Evolutionary conservation across 1,284 basidiomycete species (phyloP).

Genomic region (Papiliotrema fonsecae): DNA sequence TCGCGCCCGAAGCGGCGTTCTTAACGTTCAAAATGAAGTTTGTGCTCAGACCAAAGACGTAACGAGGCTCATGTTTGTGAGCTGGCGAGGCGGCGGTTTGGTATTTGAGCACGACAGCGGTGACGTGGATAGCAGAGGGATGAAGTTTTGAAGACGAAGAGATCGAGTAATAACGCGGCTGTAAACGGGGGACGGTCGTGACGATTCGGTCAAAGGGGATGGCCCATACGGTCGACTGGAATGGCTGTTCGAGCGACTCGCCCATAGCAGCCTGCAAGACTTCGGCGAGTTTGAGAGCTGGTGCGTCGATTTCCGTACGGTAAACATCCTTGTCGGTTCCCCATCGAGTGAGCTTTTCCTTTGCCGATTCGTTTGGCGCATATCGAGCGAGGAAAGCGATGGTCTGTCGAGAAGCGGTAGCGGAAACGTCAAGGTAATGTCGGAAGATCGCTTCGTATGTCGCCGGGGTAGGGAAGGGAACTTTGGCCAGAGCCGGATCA

Average conservation of each 20-base stretch:
- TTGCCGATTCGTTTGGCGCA: slow-evolving; percentile 75
- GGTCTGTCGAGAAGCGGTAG: slow-evolving; percentile 87
- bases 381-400: slow-evolving; percentile 81
- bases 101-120: slow-evolving; percentile 90
- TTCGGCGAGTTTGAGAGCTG: slow-evolving; percentile 85
- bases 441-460: slow-evolving; percentile 91
- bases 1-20: slow-evolving; percentile 58
- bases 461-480: slow-evolving; percentile 95
- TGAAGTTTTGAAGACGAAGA: slow-evolving; percentile 92
- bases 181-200: slow-evolving; percentile 84
- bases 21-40: slow-evolving; percentile 92
- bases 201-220: slow-evolving; percentile 97
- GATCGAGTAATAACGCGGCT: slow-evolving; percentile 97
- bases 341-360: slow-evolving; percentile 67
- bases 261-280: slow-evolving; percentile 80
- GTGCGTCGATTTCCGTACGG: slow-evolving; percentile 65
- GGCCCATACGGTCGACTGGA: slow-evolving; percentile 74
- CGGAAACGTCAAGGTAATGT: slow-evolving; percentile 94
- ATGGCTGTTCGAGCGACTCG: slow-evolving; percentile 58
- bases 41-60: slow-evolving; percentile 79
- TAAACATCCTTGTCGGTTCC: slow-evolving; percentile 86
- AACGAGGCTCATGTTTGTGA: slow-evolving; percentile 51
- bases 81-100: slow-evolving; percentile 58
- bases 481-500: slow-evolving; percentile 95
- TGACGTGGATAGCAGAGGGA: slow-evolving; percentile 85